These are phyloP conservation scores for Xylariomycetidae sp. DNA, from an alignment of 2,329 filamentous ascomycete genomes.

Conservation along the genomic window DNA sequence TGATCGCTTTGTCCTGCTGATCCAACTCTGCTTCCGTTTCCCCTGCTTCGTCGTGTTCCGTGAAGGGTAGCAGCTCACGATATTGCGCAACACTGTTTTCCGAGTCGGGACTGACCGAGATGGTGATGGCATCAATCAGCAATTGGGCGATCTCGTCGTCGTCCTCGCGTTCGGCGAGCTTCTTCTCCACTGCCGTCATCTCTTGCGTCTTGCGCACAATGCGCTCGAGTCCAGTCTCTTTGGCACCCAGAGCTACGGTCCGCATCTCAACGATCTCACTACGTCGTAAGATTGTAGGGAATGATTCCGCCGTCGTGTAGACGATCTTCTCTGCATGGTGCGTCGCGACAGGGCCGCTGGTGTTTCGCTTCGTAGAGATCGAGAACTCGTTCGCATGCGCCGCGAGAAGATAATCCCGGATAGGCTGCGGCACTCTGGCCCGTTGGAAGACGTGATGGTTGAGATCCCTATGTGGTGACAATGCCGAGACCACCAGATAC, in stretches of 20 bases:
- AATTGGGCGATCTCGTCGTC: constrained; percentile 62
- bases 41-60: constrained; percentile 38
- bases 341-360: constrained; percentile 61
- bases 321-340: constrained; percentile 79
- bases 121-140: constrained; percentile 68
- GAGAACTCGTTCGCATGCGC: constrained; percentile 75
- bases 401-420: constrained; percentile 75
- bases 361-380: constrained; percentile 65
- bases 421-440: constrained; percentile 72
- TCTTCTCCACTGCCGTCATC: constrained; percentile 68
- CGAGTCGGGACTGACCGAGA: constrained; percentile 68
- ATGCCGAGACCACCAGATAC: constrained; percentile 73
- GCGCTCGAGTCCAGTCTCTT: constrained; percentile 86
- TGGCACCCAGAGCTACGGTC: constrained; percentile 61
- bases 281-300: constrained; percentile 83
- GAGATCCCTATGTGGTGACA: constrained; percentile 78
- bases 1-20: constrained; percentile 69
- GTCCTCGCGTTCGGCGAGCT: constrained; percentile 66
- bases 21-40: constrained; percentile 40
- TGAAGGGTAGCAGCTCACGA: constrained; percentile 61
- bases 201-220: constrained; percentile 88
- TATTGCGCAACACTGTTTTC: constrained; percentile 77
- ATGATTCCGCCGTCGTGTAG: constrained; percentile 76
- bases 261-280: constrained; percentile 73
- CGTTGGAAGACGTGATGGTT: constrained; percentile 81